Evolutionary conservation across 2,329 filamentous ascomycete genomes (phyloP).

Genomic region (Hyphodiscus sp.): DNA sequence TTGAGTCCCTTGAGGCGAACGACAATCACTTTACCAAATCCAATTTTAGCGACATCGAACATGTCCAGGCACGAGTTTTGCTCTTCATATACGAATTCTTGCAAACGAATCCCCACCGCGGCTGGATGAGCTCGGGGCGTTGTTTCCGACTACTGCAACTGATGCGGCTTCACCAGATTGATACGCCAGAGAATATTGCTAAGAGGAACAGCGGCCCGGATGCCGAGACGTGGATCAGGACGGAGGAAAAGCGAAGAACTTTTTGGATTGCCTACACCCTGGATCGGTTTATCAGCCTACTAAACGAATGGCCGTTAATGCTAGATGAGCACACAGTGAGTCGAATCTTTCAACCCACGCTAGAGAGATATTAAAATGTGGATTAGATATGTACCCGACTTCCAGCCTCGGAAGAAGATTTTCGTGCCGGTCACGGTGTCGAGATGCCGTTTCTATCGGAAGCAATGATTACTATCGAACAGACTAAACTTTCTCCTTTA

Average conservation of each 20-base stretch:
- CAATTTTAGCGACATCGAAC: not conserved
- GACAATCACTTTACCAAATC: not conserved
- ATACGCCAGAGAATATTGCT: not conserved
- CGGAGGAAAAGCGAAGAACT: not conserved
- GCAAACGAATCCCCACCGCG: not conserved
- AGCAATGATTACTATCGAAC: not conserved
- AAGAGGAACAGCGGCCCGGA: not conserved
- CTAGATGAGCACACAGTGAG: not conserved
- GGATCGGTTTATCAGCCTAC: not conserved
- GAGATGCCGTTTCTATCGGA: not conserved
- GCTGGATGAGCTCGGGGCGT: not conserved
- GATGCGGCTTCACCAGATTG: not conserved
- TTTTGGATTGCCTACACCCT: slow-evolving; percentile 1
- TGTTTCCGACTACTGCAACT: slow-evolving; percentile 1
- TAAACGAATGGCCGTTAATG: not conserved
- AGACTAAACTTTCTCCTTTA: not conserved
- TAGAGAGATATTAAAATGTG: not conserved
- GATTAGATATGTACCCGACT: not conserved
- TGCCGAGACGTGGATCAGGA: not conserved
- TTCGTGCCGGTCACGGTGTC: not conserved
- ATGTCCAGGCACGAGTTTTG: not conserved
- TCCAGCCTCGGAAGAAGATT: not conserved
- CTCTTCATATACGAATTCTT: not conserved
- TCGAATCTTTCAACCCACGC: not conserved
- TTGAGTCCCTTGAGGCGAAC: not conserved